Evolutionary conservation across 345 rosid genomes (phyloP).

Genomic region (Dimocarpus longan): DNA sequence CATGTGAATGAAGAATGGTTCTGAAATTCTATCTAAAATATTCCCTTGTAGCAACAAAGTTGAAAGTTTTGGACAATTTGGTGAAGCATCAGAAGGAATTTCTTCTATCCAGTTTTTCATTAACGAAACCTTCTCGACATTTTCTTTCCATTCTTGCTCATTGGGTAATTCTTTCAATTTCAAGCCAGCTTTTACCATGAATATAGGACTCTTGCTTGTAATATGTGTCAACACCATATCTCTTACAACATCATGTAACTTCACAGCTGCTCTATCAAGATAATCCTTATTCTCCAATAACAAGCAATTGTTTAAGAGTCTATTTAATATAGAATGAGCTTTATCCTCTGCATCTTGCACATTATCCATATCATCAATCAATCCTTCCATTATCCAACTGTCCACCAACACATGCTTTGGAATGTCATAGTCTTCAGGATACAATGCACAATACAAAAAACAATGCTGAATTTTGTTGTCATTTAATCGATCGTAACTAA

Average conservation of each 20-base stretch:
- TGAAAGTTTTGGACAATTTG: conserved; percentile 24
- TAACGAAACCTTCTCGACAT: conserved; percentile 23
- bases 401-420: conserved; percentile 13
- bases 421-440: conserved; percentile 10
- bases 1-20: conserved; percentile 18
- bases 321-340: background rate
- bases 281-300: conserved; percentile 27
- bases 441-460: conserved; percentile 31
- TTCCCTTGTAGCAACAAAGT: conserved; percentile 16
- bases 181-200: conserved; percentile 14
- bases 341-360: background rate
- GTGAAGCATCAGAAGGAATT: conserved; percentile 6
- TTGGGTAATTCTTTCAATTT: background rate
- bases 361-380: background rate
- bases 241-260: conserved; percentile 32
- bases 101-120: background rate
- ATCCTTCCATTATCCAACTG: conserved; percentile 22
- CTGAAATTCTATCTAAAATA: background rate
- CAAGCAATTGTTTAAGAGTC: conserved; percentile 14
- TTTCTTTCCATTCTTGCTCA: conserved; percentile 9
- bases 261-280: background rate
- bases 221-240: conserved; percentile 29
- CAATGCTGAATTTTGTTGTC: conserved; percentile 22
- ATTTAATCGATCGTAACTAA: background rate
- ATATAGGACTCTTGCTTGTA: background rate